A percentile compares a stretch with the other conserved stretches of the same genome.
phyloP scores from a whole-genome alignment of 1,284 basidiomycete genomes.

The Athelia psychrophila region DNA sequence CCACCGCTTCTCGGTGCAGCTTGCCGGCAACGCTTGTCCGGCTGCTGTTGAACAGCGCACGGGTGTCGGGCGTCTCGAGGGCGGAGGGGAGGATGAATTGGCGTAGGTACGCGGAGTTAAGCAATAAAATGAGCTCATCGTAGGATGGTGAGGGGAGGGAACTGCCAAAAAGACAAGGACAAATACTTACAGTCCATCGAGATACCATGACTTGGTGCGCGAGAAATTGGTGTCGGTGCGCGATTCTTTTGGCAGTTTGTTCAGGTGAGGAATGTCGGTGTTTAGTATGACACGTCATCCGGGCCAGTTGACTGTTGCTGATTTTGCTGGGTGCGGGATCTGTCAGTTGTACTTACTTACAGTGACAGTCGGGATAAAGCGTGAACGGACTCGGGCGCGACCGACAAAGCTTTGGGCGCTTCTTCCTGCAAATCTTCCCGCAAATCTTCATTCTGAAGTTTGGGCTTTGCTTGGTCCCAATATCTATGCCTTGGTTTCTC shows the following conservation, averaged over 20 bases:
- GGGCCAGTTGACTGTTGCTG: too few relatives aligned
- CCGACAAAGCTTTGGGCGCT: too few relatives aligned
- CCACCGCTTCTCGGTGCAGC: slow-evolving; percentile 68
- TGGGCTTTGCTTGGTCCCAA: too few relatives aligned
- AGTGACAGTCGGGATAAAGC: too few relatives aligned
- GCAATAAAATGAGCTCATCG: background rate
- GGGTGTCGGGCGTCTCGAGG: slow-evolving; percentile 88
- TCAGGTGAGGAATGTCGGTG: slow-evolving; percentile 82
- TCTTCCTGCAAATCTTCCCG: too few relatives aligned
- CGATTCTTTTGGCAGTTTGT: slow-evolving; percentile 88
- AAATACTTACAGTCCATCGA: slow-evolving; percentile 81
- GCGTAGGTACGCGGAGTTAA: slow-evolving; percentile 76
- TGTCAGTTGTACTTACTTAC: too few relatives aligned
- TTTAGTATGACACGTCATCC: too few relatives aligned
- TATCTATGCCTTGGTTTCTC: too few relatives aligned
- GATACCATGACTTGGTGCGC: slow-evolving; percentile 95
- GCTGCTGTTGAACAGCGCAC: slow-evolving; percentile 70
- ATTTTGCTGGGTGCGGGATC: too few relatives aligned
- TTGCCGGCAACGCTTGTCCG: slow-evolving; percentile 89
- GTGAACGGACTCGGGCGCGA: too few relatives aligned
- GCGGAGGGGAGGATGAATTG: slow-evolving; percentile 90
- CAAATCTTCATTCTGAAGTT: too few relatives aligned
- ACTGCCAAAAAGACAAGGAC: background rate
- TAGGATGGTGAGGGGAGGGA: slow-evolving; percentile 2
- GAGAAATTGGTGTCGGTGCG: slow-evolving; percentile 96